These are phyloP conservation scores for Ophiorrhiza pumila DNA, from an alignment of 257 asterid genomes.

Conservation along the genomic window DNA sequence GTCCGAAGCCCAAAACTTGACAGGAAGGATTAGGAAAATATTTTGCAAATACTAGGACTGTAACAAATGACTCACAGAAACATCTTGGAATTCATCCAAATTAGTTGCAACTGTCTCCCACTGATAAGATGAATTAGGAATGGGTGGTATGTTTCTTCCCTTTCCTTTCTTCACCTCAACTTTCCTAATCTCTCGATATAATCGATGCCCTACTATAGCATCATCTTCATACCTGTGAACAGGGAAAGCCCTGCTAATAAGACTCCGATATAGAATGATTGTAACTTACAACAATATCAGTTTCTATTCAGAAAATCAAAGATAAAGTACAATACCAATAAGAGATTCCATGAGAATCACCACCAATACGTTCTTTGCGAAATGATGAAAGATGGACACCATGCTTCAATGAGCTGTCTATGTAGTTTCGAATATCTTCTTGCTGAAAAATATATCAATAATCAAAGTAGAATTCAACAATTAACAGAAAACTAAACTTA, in stretches of 20 bases:
- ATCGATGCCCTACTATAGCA: conserved; percentile 79
- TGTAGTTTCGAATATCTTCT: conserved; percentile 83
- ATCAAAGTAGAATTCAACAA: conserved; percentile 14
- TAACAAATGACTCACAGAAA: conserved; percentile 67
- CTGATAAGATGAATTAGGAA: conserved; percentile 77
- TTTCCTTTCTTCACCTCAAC: conserved; percentile 87
- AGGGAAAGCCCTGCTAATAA: not conserved
- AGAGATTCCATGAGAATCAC: conserved; percentile 89
- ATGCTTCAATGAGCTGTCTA: conserved; percentile 73
- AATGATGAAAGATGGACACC: conserved; percentile 69
- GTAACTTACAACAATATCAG: not conserved
- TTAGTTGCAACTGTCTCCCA: conserved; percentile 97
- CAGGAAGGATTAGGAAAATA: not conserved
- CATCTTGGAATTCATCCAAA: conserved; percentile 80
- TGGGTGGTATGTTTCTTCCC: conserved; percentile 68
- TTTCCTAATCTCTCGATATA: conserved; percentile 82
- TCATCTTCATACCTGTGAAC: conserved; percentile 86
- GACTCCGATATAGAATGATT: not conserved
- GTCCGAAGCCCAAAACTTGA: not conserved
- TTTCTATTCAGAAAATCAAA: not conserved
- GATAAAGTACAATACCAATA: conserved; percentile 60
- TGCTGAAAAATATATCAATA: conserved; percentile 66
- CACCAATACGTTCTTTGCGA: conserved; percentile 88
- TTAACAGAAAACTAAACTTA: not conserved
- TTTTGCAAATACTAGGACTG: not conserved